Percentiles rank a stretch among this genome's conserved stretches.
Evolutionary conservation across 73 alveolate genomes (phyloP).

Genomic region (Symbiodinium natans): DNA sequence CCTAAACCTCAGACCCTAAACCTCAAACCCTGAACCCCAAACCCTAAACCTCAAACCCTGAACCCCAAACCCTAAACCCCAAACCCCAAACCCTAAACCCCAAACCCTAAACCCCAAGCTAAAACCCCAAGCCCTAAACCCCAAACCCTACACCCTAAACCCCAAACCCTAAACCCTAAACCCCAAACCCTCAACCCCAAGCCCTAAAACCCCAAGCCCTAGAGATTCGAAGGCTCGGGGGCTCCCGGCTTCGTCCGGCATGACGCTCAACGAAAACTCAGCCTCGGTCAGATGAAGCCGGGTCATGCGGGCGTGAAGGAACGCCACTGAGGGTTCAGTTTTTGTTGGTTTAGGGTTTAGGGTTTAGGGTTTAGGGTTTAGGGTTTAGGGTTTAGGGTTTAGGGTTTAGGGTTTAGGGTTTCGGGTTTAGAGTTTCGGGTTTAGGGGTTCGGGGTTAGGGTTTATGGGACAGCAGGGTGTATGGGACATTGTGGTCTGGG

Average conservation of each 20-base stretch:
- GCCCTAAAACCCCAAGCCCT: neutral
- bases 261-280: neutral
- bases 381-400: neutral
- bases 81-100: too few relatives aligned
- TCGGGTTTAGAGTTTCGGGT: neutral
- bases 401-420: neutral
- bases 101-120: too few relatives aligned
- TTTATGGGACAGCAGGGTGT: too few relatives aligned
- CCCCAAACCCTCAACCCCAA: neutral
- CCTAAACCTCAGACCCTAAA: too few relatives aligned
- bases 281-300: neutral
- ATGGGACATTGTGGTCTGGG: too few relatives aligned
- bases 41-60: too few relatives aligned
- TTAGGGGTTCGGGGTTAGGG: too few relatives aligned
- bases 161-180: neutral
- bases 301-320: neutral
- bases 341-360: neutral
- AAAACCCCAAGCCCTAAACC: too few relatives aligned
- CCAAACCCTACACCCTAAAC: too few relatives aligned
- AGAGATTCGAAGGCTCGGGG: neutral
- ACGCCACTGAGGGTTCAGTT: neutral
- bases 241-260: constrained; percentile 4
- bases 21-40: too few relatives aligned
- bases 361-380: neutral
- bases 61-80: too few relatives aligned